A percentile compares a stretch with the other conserved stretches of the same genome.
These are phyloP conservation scores for Trametes punicea DNA, from an alignment of 768 basidiomycete genomes.

Conservation along the genomic window DNA sequence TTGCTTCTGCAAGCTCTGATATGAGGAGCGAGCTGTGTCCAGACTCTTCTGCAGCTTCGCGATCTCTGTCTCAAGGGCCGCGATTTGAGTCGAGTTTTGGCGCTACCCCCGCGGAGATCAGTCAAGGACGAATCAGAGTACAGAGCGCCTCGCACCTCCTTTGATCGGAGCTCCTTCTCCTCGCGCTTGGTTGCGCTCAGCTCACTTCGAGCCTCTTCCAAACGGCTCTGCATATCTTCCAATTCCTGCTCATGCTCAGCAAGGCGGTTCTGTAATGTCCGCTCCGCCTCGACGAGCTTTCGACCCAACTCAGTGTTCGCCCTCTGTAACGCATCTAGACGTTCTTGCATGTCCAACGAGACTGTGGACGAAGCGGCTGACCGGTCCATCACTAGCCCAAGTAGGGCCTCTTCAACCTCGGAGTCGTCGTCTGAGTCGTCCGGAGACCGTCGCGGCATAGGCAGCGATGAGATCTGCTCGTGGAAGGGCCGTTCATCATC, in stretches of 20 bases:
- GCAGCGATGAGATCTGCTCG: conserved; percentile 49
- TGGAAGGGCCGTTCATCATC: conserved; percentile 39
- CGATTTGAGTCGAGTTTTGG: conserved; percentile 67
- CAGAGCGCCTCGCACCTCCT: conserved; percentile 57
- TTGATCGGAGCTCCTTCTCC: conserved; percentile 86
- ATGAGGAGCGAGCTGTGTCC: conserved; percentile 68
- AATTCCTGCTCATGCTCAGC: conserved; percentile 79
- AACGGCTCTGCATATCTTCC: conserved; percentile 68
- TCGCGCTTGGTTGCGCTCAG: conserved; percentile 79
- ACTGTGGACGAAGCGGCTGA: conserved; percentile 53
- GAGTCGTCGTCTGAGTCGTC: conserved; percentile 32
- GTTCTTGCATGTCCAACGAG: conserved; percentile 71
- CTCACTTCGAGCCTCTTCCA: conserved; percentile 80
- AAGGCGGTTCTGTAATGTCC: conserved; percentile 60
- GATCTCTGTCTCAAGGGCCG: conserved; percentile 73
- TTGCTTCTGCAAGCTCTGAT: conserved; percentile 77
- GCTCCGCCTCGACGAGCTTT: conserved; percentile 74
- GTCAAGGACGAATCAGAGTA: conserved; percentile 11
- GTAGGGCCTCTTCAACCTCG: conserved; percentile 48
- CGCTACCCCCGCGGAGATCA: conserved; percentile 31
- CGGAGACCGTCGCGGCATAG: conserved; percentile 46
- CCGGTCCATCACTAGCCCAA: conserved; percentile 62
- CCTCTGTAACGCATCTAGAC: conserved; percentile 68
- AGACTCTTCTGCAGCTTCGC: conserved; percentile 69
- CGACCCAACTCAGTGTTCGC: conserved; percentile 71